Base-by-base conservation (phyloP, 1,284 basidiomycete species). In the Singerocomus inundabilis region DNA sequence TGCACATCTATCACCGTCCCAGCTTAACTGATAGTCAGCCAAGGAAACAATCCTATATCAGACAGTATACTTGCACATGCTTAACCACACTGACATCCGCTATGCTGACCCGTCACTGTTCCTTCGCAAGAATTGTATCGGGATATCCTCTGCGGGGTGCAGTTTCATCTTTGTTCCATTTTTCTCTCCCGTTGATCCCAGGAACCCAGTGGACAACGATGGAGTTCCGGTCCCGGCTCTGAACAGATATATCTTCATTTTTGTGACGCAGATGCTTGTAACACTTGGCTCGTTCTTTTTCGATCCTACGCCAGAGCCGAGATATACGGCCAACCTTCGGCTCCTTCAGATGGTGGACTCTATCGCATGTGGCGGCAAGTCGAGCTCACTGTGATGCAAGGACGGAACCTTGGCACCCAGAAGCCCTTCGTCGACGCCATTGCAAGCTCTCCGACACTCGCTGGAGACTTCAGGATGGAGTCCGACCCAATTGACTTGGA, bases 301-400 rank as follows among this genome's bases (percentile, higher is more conserved):
- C 81, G 84, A 42, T 87, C 89, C 0, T 89, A 88, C 65, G 82
- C 89, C 6, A 75, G 78, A 46, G 84, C 88, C 1, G 88, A 91
- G 63, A 79, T 88, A 44, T 88, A 89, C 60, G 88, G 88, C 11
- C 75, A 76, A 49, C 71, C 74, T 61, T 70, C 76, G 52, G 75
- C 74, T 40, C 72, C 78, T n/a, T 58, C 69, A 36, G 84, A 86
- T 54, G 86, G 85, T 35, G 88, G 88, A 6, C 78, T 85, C 16
- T 91, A 90, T 64, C 82, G 88, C 46, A 87, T 91, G 79, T 91
- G 88, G 88, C 77, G 89, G 46, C 85, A 89, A 63, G 78, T 91
- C 30, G 82, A 88, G 55, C 71, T 91, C 13, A 77, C 76, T 25
- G 73, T 89, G 44, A 73, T 84, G 31, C 83, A 87, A 68, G 88